phyloP scores from a whole-genome alignment of 2,329 filamentous ascomycete genomes.

The Ambrosiella cleistominuta region DNA sequence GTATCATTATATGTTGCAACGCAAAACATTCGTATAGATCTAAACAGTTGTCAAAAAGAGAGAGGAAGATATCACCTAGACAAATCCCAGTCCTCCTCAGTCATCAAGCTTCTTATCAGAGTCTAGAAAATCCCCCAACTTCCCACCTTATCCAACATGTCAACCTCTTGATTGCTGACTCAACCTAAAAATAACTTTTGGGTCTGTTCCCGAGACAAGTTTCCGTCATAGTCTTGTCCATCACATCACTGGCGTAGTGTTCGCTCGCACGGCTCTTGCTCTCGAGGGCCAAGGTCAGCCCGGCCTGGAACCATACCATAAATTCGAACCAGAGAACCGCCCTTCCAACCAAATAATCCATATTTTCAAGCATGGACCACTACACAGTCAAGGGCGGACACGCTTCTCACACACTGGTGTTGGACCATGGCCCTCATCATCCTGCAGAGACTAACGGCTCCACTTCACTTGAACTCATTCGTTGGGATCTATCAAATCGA shows the following conservation, averaged over 20 bases:
- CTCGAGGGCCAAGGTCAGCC: neutral
- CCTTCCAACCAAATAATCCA: neutral
- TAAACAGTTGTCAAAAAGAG: too few relatives aligned
- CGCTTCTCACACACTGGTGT: too few relatives aligned
- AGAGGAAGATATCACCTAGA: too few relatives aligned
- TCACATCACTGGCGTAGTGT: neutral
- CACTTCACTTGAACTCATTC: too few relatives aligned
- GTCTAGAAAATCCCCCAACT: neutral
- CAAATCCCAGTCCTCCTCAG: too few relatives aligned
- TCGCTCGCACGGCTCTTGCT: neutral
- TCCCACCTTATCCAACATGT: neutral
- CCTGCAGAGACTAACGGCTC: too few relatives aligned
- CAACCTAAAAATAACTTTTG: slow-evolving; percentile 1
- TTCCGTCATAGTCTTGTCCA: neutral
- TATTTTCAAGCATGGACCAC: neutral
- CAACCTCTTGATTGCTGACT: neutral
- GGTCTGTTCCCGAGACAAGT: neutral
- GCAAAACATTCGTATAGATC: too few relatives aligned
- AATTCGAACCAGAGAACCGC: neutral
- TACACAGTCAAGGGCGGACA: neutral
- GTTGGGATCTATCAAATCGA: neutral
- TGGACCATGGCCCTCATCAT: too few relatives aligned
- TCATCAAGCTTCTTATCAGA: too few relatives aligned
- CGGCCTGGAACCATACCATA: neutral
- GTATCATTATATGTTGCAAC: too few relatives aligned